Evolutionary conservation across 768 basidiomycete species (phyloP).

Genomic region (Naganishia vishniacii): DNA sequence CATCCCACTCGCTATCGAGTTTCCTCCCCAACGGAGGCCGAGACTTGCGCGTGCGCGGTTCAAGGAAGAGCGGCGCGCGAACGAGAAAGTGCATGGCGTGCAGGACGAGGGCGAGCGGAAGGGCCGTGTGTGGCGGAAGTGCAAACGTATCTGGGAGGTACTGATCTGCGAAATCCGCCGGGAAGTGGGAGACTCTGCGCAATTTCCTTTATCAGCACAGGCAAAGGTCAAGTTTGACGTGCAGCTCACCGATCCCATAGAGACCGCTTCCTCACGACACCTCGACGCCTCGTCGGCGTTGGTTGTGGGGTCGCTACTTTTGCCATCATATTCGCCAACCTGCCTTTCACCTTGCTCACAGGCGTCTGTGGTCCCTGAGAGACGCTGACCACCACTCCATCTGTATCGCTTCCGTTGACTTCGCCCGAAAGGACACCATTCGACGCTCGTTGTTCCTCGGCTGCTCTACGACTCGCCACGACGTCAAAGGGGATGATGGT

Average conservation of each 20-base stretch:
- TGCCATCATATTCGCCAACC: conserved; percentile 7
- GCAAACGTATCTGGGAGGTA: conserved; percentile 14
- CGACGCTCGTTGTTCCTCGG: background rate
- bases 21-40: too few relatives aligned
- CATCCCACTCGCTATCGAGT: conserved; percentile 13
- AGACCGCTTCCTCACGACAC: conserved; percentile 21
- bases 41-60: conserved; percentile 2
- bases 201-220: too few relatives aligned
- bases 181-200: background rate
- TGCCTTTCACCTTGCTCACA: background rate
- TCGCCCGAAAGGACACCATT: background rate
- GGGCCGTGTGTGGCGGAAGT: conserved; percentile 13
- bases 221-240: too few relatives aligned
- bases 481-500: conserved; percentile 27
- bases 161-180: background rate
- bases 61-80: conserved; percentile 20
- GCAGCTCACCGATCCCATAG: conserved; percentile 23
- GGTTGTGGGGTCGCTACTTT: background rate
- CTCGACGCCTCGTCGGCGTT: conserved; percentile 5
- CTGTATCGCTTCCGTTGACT: background rate
- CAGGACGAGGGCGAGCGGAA: conserved; percentile 20
- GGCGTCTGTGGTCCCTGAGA: background rate
- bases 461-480: conserved; percentile 16
- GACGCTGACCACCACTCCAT: conserved; percentile 5
- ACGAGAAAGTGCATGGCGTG: conserved; percentile 26